A percentile compares a stretch with the other conserved stretches of the same genome.
Conservation (phyloP, 179 eudicot genomes). For the Carnegiea gigantea region DNA sequence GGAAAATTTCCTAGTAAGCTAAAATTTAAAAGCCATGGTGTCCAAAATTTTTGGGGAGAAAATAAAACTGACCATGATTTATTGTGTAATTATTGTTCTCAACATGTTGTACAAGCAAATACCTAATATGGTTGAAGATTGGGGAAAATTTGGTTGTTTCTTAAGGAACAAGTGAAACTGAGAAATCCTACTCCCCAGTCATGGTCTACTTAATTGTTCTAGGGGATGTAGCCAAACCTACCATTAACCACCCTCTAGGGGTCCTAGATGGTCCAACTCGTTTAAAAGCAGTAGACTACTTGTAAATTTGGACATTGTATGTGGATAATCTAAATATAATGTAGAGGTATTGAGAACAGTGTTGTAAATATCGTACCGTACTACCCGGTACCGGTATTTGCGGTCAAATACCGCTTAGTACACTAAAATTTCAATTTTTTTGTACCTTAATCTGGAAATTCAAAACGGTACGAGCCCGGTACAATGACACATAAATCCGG, state of each 20-base stretch:
- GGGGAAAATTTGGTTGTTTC: constrained; percentile 12
- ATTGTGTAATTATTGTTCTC: background rate
- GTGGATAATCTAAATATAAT: too few species aligned
- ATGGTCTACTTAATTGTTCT: background rate
- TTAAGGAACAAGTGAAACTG: constrained; percentile 14
- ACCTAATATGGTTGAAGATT: constrained; percentile 4
- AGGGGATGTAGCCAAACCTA: background rate
- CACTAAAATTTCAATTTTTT: too few species aligned
- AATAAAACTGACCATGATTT: background rate
- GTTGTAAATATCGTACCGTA: too few species aligned
- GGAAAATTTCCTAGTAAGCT: background rate
- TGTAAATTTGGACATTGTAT: too few species aligned
- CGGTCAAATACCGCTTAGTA: too few species aligned
- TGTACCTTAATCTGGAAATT: too few species aligned
- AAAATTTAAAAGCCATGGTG: background rate
- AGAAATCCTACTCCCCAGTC: background rate
- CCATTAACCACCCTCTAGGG: background rate
- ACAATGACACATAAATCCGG: too few species aligned
- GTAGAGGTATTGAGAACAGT: too few species aligned
- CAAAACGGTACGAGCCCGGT: too few species aligned
- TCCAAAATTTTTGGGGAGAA: background rate
- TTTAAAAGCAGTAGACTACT: too few species aligned
- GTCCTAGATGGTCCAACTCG: background rate
- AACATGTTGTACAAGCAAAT: background rate
- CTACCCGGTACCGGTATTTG: too few species aligned